These are phyloP conservation scores for Wallacemonas sp. DNA, from an alignment of 208 protist species.

Conservation along the genomic window DNA sequence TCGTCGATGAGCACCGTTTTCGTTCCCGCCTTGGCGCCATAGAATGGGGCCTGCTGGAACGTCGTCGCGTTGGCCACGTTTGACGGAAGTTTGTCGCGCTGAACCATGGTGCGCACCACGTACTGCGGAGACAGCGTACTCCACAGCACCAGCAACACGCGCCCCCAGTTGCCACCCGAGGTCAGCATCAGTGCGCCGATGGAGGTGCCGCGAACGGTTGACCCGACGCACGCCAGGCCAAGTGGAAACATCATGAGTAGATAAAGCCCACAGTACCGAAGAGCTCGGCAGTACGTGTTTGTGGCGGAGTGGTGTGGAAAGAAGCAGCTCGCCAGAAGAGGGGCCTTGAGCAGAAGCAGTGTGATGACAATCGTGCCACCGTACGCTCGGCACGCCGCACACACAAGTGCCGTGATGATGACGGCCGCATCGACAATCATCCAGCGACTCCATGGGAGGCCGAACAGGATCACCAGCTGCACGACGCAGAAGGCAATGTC, in stretches of 20 bases:
- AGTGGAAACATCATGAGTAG: slow-evolving; percentile 57
- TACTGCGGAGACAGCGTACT: slow-evolving; percentile 66
- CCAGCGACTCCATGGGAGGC: slow-evolving; percentile 41
- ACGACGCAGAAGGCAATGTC: slow-evolving; percentile 58
- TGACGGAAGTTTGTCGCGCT: neutral
- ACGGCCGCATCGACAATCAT: slow-evolving; percentile 47
- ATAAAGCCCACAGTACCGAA: slow-evolving; percentile 51
- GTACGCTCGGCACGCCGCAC: slow-evolving; percentile 32
- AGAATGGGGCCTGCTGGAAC: neutral
- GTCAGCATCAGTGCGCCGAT: slow-evolving; percentile 39
- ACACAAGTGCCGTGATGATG: slow-evolving; percentile 46
- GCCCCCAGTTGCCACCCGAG: slow-evolving; percentile 50
- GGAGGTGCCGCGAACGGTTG: slow-evolving; percentile 41
- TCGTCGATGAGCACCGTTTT: neutral
- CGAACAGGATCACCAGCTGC: slow-evolving; percentile 32
- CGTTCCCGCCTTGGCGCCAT: neutral
- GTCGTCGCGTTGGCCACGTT: too few species aligned
- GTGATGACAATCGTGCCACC: slow-evolving; percentile 53
- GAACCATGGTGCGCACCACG: slow-evolving; percentile 1
- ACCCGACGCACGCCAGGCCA: slow-evolving; percentile 50
- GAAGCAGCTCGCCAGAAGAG: slow-evolving; percentile 52
- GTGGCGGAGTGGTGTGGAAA: slow-evolving; percentile 57
- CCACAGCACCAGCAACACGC: slow-evolving; percentile 50
- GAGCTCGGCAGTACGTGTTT: slow-evolving; percentile 63
- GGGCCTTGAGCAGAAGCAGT: slow-evolving; percentile 59